A percentile compares a stretch with the other conserved stretches of the same genome.
phyloP scores from a whole-genome alignment of 495 filamentous ascomycete genomes.

The Penicillium psychrofluorescens region DNA sequence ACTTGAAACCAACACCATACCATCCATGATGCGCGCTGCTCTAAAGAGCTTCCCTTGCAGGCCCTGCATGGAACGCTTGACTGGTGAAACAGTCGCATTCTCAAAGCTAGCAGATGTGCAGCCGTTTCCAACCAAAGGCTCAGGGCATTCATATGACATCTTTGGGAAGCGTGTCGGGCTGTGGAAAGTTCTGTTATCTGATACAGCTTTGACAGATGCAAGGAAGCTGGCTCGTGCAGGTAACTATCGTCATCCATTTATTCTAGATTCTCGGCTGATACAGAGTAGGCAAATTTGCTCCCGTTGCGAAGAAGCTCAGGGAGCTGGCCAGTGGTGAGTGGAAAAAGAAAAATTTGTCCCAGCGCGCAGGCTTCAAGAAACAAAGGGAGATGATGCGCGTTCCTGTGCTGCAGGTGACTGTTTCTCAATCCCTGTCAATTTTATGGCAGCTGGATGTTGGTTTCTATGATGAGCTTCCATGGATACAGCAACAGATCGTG shows the following conservation, averaged over 20 bases:
- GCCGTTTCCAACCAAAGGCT: not conserved
- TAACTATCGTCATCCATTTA: not conserved
- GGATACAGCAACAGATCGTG: conserved; percentile 13
- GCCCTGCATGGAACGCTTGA: conserved; percentile 7
- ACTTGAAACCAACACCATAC: conserved; percentile 1
- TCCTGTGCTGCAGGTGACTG: conserved; percentile 4
- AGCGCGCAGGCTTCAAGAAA: not conserved
- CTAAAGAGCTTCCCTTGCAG: conserved; percentile 15
- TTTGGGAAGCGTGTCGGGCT: conserved; percentile 23
- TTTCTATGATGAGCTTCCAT: conserved; percentile 12
- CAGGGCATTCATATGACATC: conserved; percentile 4
- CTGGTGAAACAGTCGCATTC: not conserved
- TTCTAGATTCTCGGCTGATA: not conserved
- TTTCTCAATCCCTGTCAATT: conserved; percentile 9
- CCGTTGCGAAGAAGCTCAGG: conserved; percentile 13
- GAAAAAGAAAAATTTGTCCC: conserved; percentile 2
- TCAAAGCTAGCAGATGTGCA: not conserved
- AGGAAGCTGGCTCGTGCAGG: conserved; percentile 2
- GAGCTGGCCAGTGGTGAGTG: conserved; percentile 26
- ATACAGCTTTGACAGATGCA: conserved; percentile 19
- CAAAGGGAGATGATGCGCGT: conserved; percentile 10
- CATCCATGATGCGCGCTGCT: conserved; percentile 4
- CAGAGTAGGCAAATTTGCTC: conserved; percentile 3
- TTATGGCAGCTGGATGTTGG: conserved; percentile 33
- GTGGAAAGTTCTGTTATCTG: conserved; percentile 35